These are phyloP conservation scores for Suillus spraguei DNA, from an alignment of 768 basidiomycete genomes.

Conservation along the genomic window DNA sequence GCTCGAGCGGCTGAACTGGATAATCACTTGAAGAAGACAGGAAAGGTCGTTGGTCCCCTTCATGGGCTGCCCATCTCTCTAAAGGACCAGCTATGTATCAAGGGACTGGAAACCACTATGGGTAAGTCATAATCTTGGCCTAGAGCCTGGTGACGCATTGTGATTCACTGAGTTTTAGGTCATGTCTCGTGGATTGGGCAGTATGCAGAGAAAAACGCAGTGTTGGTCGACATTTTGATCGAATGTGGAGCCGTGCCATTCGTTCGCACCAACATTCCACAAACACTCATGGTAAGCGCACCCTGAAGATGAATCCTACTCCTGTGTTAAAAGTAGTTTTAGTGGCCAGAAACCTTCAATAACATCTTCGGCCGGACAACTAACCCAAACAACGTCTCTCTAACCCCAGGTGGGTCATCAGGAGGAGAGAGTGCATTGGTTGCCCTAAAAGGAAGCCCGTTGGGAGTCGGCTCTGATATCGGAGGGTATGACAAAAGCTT, in stretches of 20 bases:
- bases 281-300: constrained; percentile 67
- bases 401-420: constrained; percentile 80
- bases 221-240: constrained; percentile 67
- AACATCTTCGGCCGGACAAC: constrained; percentile 75
- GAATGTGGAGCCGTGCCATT: constrained; percentile 71
- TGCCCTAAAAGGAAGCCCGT: constrained; percentile 43
- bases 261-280: constrained; percentile 76
- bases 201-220: constrained; percentile 57
- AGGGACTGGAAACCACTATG: constrained; percentile 71
- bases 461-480: constrained; percentile 81
- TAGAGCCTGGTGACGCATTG: no score
- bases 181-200: constrained; percentile 76
- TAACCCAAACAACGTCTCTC: constrained; percentile 72
- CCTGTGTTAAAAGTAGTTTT: constrained; percentile 4
- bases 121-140: constrained; percentile 36
- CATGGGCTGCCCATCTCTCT: constrained; percentile 77
- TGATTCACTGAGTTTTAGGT: constrained; percentile 38
- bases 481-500: constrained; percentile 52
- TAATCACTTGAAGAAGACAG: constrained; percentile 58
- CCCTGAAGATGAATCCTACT: neutral
- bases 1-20: constrained; percentile 68
- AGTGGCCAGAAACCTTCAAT: constrained; percentile 84
- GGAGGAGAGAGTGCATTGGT: constrained; percentile 86
- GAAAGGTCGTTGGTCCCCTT: constrained; percentile 67
- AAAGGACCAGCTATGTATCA: constrained; percentile 73